phyloP scores from a whole-genome alignment of 257 asterid genomes.

The Rhazya stricta region DNA sequence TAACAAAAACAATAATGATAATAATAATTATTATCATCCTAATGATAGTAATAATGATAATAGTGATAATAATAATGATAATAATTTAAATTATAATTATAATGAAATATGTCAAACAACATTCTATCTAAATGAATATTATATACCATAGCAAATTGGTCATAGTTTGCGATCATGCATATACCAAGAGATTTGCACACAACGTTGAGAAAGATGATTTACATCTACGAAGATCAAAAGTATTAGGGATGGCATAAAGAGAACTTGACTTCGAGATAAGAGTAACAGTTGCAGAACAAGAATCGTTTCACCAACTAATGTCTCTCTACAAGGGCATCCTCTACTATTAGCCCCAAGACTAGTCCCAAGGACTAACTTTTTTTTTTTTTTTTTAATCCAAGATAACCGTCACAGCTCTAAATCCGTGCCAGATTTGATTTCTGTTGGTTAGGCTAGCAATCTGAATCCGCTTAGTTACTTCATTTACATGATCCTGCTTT shows the following conservation, averaged over 20 bases:
- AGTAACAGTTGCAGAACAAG: neutral
- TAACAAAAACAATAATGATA: too few relatives aligned
- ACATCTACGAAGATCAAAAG: neutral
- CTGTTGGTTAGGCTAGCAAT: neutral
- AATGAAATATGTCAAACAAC: too few relatives aligned
- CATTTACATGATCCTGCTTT: neutral
- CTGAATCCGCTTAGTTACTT: neutral
- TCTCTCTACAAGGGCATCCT: neutral
- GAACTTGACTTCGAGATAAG: neutral
- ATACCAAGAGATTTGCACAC: neutral
- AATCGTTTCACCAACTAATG: neutral
- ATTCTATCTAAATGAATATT: too few relatives aligned
- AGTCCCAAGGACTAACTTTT: neutral
- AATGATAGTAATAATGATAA: too few relatives aligned
- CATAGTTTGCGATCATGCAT: too few relatives aligned
- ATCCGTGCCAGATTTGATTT: neutral
- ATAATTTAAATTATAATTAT: too few relatives aligned
- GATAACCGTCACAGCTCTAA: neutral
- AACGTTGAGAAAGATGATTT: neutral
- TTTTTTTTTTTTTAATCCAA: too few relatives aligned
- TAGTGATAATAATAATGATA: too few relatives aligned
- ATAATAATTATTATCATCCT: too few relatives aligned
- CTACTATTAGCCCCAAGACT: neutral
- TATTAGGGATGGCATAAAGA: neutral
- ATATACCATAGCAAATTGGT: too few relatives aligned